Base-by-base conservation (phyloP, 768 basidiomycete genomes). In the Punctularia strigosozonata region DNA sequence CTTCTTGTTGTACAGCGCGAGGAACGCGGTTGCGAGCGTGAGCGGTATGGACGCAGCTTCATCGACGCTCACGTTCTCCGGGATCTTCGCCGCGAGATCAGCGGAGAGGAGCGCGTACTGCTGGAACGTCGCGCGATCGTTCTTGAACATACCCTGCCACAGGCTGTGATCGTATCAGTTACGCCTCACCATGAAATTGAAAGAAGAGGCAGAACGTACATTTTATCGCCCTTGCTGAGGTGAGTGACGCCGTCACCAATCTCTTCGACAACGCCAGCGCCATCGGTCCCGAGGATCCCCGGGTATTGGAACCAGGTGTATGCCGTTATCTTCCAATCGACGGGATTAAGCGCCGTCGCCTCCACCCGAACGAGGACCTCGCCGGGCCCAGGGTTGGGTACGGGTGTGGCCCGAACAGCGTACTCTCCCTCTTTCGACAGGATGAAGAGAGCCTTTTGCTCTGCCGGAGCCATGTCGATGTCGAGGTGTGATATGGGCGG, bases 181-280 rank as follows among this genome's bases (percentile, higher is more conserved):
- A n/a, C n/a, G n/a, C n/a, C n/a, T n/a, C n/a, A n/a, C n/a, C 10
- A 4, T 15, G 18, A 37, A 18, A 18, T n/a, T 7, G 18, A 20
- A 37, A 37, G 7, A 5, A 37, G 14, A 39, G 26, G 37, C 28
- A 38, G 18, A 15, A 39, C 54, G 22, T 49, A 62, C 63, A 70
- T 63, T 39, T 51, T 56, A 45, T 69, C 63, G 25, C 69, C 68
- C n/a, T 56, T 53, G 23, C 44, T 46, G 33, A 62, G 59, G 6
- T 45, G 41, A 15, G 37, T 43, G 1, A 68, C 66, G 5, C 50
- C 61, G 8, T 55, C 48, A 5, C 67, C 70, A 15, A 66, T 47
- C 3, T 51, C 54, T 19, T 57, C 57, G 17, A 71, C 62, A 4
- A 50, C 49, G 3, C 69, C 68, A 0, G 65, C 59, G 18, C 50